These are phyloP conservation scores for Aspergillus coremiiformis DNA, from an alignment of 495 filamentous ascomycete species.

Conservation along the genomic window DNA sequence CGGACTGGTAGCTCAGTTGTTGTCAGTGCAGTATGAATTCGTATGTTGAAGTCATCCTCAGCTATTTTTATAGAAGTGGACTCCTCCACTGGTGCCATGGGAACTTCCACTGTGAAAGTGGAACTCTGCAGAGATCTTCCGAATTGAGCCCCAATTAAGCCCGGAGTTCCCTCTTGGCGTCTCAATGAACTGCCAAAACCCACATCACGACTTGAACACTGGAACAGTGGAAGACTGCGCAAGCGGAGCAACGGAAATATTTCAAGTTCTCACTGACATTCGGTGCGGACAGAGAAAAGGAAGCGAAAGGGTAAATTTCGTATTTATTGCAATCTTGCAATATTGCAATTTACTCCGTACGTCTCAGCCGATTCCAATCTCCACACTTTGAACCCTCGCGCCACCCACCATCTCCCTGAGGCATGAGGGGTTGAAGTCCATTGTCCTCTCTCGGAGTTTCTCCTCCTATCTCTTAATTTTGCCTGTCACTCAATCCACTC, in stretches of 20 bases:
- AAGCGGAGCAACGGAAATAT: no score
- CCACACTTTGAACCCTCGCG: not conserved
- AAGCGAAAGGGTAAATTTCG: no score
- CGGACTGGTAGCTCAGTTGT: not conserved
- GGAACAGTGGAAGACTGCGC: no score
- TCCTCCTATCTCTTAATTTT: not conserved
- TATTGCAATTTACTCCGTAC: not conserved
- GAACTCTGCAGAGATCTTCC: not conserved
- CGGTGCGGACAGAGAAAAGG: no score
- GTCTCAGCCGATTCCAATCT: not conserved
- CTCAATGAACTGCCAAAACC: not conserved
- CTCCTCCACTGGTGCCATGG: not conserved
- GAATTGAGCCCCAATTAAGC: not conserved
- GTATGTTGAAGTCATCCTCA: no score
- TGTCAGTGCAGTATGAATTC: no score
- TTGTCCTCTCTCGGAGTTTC: not conserved
- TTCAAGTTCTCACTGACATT: not conserved
- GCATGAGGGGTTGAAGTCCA: not conserved
- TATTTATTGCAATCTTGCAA: not conserved
- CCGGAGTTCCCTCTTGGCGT: not conserved
- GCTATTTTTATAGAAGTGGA: no score
- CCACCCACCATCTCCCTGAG: not conserved
- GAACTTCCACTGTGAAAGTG: not conserved
- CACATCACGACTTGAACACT: not conserved
- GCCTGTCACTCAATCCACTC: not conserved